Base-by-base conservation (phyloP, 352 stramenopile species). In the Phytophthora cactorum region DNA sequence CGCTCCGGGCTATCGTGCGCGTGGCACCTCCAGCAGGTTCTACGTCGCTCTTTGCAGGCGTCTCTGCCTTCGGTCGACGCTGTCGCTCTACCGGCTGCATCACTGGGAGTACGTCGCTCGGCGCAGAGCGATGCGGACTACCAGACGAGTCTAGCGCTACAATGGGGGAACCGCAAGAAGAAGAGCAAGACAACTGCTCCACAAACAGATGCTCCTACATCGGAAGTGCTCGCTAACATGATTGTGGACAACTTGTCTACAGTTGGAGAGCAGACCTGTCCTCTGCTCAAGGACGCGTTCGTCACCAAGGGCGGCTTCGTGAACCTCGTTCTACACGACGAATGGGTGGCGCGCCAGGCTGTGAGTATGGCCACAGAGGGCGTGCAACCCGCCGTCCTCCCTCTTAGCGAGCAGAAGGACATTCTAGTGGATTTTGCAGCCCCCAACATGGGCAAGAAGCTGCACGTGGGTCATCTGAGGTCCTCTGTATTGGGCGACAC, bases 391-490 rank as follows among this genome's bases (percentile, higher is more conserved):
- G 60, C 59, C 5, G 38, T 64, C 8, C 59, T 72, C 6, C 55
- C 56, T 8, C n/a, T 9, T 2, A 61, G 53, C 17, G 45, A 75
- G 15, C 68, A 74, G 28, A 65, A 60, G 47, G 32, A 72, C 49
- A 80, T 93, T 53, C 72, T 96, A 3, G 86, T 94, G 56, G 88
- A 96, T 63, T 96, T 94, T 74, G 84, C 82, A 31, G 84, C 86
- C 5, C 88, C 88, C 2, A 96, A 96, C 55, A 86, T 93, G 41
- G 88, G 88, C 69, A 96, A 94, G 74, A 92, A 92, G 63, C 70
- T 96, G 25, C 88, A 96, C 51, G 88, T 96, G 14, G 88, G 86
- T 9, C 88, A 96, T 51, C 68, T 96, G 62, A 81, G 88, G 5
- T 93, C 88, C 15, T 92, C 82, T 38, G 88, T 92, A 12, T 76